Percentiles rank a stretch among this genome's conserved stretches.
phyloP scores from a whole-genome alignment of 345 rosid genomes.

The Citrus cavaleriei region DNA sequence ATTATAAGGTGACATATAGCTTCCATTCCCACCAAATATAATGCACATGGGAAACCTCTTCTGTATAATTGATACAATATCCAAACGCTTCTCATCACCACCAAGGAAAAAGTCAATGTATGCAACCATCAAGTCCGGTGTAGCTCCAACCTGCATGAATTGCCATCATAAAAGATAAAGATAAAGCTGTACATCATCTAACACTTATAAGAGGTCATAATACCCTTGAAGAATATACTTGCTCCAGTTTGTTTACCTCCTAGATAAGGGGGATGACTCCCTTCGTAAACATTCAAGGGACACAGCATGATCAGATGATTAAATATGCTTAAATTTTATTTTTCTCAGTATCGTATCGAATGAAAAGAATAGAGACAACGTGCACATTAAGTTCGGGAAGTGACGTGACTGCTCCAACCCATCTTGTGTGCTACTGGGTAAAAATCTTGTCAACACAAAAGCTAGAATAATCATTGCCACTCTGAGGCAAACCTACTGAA shows the following conservation, averaged over 20 bases:
- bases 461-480: not conserved
- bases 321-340: not conserved
- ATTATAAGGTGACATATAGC: conserved; percentile 95
- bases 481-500: not conserved
- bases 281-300: not conserved
- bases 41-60: conserved; percentile 96
- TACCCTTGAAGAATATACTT: not conserved
- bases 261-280: not conserved
- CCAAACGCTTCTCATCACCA: conserved; percentile 96
- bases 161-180: conserved; percentile 3
- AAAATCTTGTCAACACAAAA: not conserved
- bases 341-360: not conserved
- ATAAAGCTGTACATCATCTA: not conserved
- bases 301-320: not conserved
- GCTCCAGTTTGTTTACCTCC: not conserved
- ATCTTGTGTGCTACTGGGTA: not conserved
- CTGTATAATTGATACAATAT: conserved; percentile 81
- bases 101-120: conserved; percentile 95
- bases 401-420: not conserved
- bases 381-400: not conserved
- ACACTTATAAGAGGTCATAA: not conserved
- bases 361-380: not conserved
- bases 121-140: conserved; percentile 94
- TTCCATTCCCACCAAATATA: conserved; percentile 94
- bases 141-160: conserved; percentile 83